Base-by-base conservation (phyloP, 441 rosid species). In the Euphorbia celastroides region DNA sequence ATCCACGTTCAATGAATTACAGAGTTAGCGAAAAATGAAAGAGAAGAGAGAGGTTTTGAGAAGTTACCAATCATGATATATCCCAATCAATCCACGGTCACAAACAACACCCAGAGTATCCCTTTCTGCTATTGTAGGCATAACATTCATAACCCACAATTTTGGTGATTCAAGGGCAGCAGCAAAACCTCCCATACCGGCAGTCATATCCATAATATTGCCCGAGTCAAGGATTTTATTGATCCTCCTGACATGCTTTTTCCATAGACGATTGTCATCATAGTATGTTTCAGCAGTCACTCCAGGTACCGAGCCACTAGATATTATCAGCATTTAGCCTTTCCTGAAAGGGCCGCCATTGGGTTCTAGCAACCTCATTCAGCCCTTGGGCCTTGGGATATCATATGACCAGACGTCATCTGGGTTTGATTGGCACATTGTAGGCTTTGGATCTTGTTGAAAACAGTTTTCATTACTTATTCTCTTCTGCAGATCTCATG, bases 121-220 rank as follows among this genome's bases (percentile, higher is more conserved):
- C 78, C 80, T 79, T 19, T 85, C 86, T 22, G 66, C 75, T 70
- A 82, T 75, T 23, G 92, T 84, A 20, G 98, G 98, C 66, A 88
- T 75, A 55, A 88, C 97, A 79, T 91, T 93, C 96, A 93, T 93
- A 72, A 89, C 96, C 99, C 99, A 93, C 46, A 88, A 76, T 67
- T 88, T 89, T 7, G 90, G 88, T 5, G 98, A 93, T 65, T 87
- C 89, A 7, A 93, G 83, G 7, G 92, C 95, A 16, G 96, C 97
- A 19, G 99, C 96, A 48, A 89, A 93, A 31, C 97, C 96, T 65
- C 97, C 99, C 68, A 93, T 84, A 19, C 87, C 95, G 6, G 99
- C 94, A 70, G 90, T 90, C 96, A 92, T 90, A 68, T 92, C 98
- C 93, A 92, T 90, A 48, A 92, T 66, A 64, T 92, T 92, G 51